phyloP scores from a whole-genome alignment of 139 green algal genomes.

The Chlorella sp. region DNA sequence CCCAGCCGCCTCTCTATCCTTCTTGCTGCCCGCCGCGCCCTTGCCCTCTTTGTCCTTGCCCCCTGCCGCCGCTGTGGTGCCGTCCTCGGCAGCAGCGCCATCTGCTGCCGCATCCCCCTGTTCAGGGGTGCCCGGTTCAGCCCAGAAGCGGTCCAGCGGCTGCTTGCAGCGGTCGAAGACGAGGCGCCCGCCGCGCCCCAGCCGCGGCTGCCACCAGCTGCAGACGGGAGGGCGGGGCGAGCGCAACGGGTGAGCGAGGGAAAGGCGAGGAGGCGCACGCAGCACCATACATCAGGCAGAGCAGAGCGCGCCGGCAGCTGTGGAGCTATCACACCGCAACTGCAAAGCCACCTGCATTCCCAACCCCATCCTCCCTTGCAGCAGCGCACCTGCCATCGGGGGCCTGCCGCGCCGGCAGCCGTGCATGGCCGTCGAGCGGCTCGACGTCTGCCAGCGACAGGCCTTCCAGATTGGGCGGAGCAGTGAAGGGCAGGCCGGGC shows the following conservation, averaged over 20 bases:
- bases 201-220: constrained; percentile 38
- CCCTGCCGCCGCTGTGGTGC: neutral
- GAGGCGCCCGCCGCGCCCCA: constrained; percentile 65
- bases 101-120: neutral
- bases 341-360: no score
- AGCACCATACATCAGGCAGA: no score
- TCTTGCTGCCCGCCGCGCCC: neutral
- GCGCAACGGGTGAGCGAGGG: no score
- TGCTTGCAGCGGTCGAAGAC: constrained; percentile 60
- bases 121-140: constrained; percentile 2
- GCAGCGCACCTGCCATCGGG: constrained; percentile 10
- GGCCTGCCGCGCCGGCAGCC: neutral
- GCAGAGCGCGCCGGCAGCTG: no score
- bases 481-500: constrained; percentile 47
- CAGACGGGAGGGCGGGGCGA: neutral
- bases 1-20: neutral
- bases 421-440: neutral
- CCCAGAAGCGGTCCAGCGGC: constrained; percentile 31
- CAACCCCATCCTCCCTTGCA: no score
- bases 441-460: neutral
- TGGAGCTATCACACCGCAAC: no score
- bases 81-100: neutral
- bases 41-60: no score
- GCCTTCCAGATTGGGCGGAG: constrained; percentile 27
- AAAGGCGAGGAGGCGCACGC: no score